phyloP scores from a whole-genome alignment of 169 alveolate genomes.

The Babesia ovis region DNA sequence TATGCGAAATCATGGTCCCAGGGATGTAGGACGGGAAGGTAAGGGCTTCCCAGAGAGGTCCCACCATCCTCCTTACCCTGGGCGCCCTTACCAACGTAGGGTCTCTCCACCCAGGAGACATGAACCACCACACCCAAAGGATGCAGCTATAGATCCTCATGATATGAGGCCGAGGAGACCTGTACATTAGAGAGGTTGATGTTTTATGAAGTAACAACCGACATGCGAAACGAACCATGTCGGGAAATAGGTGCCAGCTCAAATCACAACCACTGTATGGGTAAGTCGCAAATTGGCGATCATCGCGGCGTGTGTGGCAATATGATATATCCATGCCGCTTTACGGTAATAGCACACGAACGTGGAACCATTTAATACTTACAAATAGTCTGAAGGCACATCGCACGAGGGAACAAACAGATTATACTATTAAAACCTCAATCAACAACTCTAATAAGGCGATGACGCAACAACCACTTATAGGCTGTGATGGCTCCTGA shows the following conservation, averaged over 20 bases:
- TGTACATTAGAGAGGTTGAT: too few relatives aligned
- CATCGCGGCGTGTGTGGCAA: not conserved
- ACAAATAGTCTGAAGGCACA: not conserved
- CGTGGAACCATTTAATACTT: not conserved
- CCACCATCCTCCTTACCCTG: slow-evolving; percentile 5
- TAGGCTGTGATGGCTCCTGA: not conserved
- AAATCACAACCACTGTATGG: not conserved
- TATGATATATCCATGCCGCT: not conserved
- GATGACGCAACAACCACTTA: not conserved
- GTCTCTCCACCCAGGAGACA: slow-evolving; percentile 17
- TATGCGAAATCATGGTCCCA: slow-evolving; percentile 5
- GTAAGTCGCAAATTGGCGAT: not conserved
- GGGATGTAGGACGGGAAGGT: not conserved
- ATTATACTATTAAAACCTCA: not conserved
- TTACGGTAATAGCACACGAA: not conserved
- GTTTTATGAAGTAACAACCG: not conserved
- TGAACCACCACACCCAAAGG: not conserved
- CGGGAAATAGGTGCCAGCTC: not conserved
- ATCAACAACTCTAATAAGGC: not conserved
- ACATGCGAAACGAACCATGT: not conserved
- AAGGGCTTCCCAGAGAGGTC: slow-evolving; percentile 16
- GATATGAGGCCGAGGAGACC: slow-evolving; percentile 15
- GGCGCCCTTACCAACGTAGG: slow-evolving; percentile 3
- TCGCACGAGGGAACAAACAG: not conserved
- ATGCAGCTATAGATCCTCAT: not conserved